Evolutionary conservation across 306 rosid species (phyloP).

Genomic region (Acmispon strigosus): DNA sequence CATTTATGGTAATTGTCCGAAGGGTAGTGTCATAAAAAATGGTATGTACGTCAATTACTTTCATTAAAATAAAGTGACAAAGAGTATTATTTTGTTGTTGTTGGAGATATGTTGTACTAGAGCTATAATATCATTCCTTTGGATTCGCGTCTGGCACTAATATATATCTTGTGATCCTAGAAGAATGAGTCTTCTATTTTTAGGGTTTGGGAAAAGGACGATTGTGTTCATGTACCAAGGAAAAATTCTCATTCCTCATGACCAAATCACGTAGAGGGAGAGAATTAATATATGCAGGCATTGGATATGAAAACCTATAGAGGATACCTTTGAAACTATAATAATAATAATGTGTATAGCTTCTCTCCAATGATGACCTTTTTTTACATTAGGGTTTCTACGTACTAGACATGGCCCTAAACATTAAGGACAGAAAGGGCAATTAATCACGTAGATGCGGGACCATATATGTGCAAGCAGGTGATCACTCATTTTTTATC

Average conservation of each 20-base stretch:
- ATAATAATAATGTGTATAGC: not conserved
- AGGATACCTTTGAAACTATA: not conserved
- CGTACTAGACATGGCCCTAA: conserved; percentile 30
- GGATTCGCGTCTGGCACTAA: conserved; percentile 2
- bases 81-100: no score
- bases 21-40: no score
- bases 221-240: conserved; percentile 1
- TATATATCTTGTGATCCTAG: conserved; percentile 19
- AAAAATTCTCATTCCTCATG: conserved; percentile 33
- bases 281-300: conserved; percentile 29
- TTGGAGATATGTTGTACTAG: no score
- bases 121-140: not conserved
- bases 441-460: conserved; percentile 39
- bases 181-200: conserved; percentile 13
- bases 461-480: conserved; percentile 36
- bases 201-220: conserved; percentile 29
- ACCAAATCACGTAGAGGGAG: conserved; percentile 20
- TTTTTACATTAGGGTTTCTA: conserved; percentile 36
- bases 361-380: conserved; percentile 37
- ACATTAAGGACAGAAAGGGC: conserved; percentile 31
- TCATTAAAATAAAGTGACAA: no score
- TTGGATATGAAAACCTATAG: conserved; percentile 26
- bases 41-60: no score
- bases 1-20: no score
- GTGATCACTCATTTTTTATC: conserved; percentile 28